Conservation (phyloP, 1,284 basidiomycete genomes). For the Earliella scabrosa region DNA sequence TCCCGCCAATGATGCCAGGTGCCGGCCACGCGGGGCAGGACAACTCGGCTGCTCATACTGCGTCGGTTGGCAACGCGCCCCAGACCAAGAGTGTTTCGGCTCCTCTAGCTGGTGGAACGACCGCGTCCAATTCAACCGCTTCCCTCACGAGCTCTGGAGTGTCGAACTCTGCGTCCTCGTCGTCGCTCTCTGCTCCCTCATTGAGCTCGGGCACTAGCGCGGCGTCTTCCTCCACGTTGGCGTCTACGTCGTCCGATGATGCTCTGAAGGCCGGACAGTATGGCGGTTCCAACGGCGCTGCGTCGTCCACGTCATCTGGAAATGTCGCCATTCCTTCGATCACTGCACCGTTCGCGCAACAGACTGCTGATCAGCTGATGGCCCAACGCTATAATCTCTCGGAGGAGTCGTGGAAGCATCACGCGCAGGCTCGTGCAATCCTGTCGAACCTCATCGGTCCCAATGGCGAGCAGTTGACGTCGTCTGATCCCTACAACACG, state of each 20-base stretch:
- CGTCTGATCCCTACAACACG: constrained; percentile 89
- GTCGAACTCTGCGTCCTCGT: constrained; percentile 55
- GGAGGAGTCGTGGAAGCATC: constrained; percentile 83
- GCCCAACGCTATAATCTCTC: constrained; percentile 58
- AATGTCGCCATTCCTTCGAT: constrained; percentile 40
- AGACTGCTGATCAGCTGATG: constrained; percentile 44
- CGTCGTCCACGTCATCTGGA: constrained; percentile 9
- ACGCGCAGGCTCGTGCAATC: constrained; percentile 78
- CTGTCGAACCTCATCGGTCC: constrained; percentile 81
- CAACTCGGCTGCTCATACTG: constrained; percentile 41
- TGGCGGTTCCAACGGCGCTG: constrained; percentile 33
- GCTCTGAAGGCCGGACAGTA: constrained; percentile 42
- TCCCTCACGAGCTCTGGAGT: constrained; percentile 46
- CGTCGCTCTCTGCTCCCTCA: constrained; percentile 60
- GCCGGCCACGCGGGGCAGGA: constrained; percentile 26
- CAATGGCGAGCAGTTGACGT: constrained; percentile 82
- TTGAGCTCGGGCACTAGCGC: constrained; percentile 58
- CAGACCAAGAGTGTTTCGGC: constrained; percentile 68
- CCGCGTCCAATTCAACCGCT: constrained; percentile 32
- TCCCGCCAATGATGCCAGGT: constrained; percentile 38
- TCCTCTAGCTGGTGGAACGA: constrained; percentile 57
- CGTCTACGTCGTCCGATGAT: constrained; percentile 54
- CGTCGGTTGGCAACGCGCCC: constrained; percentile 48
- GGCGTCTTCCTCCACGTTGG: constrained; percentile 49
- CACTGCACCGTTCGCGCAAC: constrained; percentile 44